Conservation (phyloP, 345 rosid genomes). For the Adansonia digitata region DNA sequence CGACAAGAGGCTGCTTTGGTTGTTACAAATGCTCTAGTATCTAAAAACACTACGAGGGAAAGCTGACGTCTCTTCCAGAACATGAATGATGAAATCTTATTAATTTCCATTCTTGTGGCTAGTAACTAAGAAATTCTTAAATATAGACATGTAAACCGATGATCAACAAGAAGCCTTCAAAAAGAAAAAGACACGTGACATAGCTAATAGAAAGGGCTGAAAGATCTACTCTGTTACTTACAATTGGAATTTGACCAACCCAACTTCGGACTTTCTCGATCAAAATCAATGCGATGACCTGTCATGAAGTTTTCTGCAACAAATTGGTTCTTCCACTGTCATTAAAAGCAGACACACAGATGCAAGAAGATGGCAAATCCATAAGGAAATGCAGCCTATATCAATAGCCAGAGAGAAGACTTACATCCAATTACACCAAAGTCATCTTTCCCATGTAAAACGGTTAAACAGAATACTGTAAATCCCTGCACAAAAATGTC, state of each 20-base stretch:
- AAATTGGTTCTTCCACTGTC: not conserved
- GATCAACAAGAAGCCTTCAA: too few relatives aligned
- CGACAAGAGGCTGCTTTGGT: not conserved
- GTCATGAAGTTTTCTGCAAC: slow-evolving; percentile 44
- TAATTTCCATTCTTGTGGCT: too few relatives aligned
- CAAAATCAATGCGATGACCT: slow-evolving; percentile 34
- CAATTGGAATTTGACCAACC: slow-evolving; percentile 39
- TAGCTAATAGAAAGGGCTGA: not conserved
- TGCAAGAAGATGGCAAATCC: not conserved
- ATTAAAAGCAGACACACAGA: not conserved
- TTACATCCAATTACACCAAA: slow-evolving; percentile 36
- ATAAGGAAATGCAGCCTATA: not conserved
- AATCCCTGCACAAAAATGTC: slow-evolving; percentile 20
- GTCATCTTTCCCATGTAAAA: slow-evolving; percentile 15
- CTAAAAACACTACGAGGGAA: not conserved
- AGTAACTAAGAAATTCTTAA: not conserved
- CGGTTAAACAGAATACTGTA: slow-evolving; percentile 25
- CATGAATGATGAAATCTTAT: not conserved
- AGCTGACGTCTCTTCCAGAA: not conserved
- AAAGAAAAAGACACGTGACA: not conserved
- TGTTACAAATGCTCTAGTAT: not conserved
- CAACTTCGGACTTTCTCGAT: slow-evolving; percentile 32
- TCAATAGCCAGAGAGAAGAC: not conserved
- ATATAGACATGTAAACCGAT: not conserved
- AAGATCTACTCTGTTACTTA: slow-evolving; percentile 17